Evolutionary conservation across 1,284 basidiomycete species (phyloP), one percentile per base, ranked within the genome.

Genomic region (Puccinia polysora): DNA sequence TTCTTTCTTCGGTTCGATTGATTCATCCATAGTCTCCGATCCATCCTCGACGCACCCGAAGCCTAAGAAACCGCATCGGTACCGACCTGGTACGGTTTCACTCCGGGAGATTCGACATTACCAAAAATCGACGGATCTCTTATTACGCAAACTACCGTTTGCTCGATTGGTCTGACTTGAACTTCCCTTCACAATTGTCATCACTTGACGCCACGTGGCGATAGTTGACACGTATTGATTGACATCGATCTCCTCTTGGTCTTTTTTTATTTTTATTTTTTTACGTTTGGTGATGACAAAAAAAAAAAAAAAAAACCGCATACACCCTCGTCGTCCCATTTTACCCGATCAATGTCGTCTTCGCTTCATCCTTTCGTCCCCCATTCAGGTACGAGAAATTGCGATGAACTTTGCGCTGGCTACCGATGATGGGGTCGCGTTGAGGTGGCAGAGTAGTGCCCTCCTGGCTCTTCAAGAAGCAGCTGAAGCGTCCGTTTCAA

Each of bases 391-490:
- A 60, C 88, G 91, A 74, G 93, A 97, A 82, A 90, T 96, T 74
- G 89, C 93, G 2, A 76, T 87, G 78, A 89, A 93, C 32, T 77
- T 75, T 55, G 76, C 78, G 20, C 75, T 75, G 7, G 75, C 75
- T 10, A 73, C 76, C 0, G 74, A 73, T 36, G 84, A 83, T n/a
- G 83, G 84, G 20, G 73, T 76, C 4, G 88, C 86, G 49, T 81
- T 96, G 68, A 84, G 93, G 58, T 97, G 93, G 93, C 93, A 97
- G 80, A 89, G 86, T 74, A 89, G 90, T 12, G 93, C 93, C 4
- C 84, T 97, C 68, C 79, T 92, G 74, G 94, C 94, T 1, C 81
- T 97, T 72, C 93, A 97, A 78, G 93, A 97, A 81, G 93, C 93
- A 8, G 90, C 91, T 30, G 93, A 97, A 81, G 92, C 93, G 15